Evolutionary conservation across 352 stramenopile species (phyloP).

Genomic region (Peronospora belbahrii): DNA sequence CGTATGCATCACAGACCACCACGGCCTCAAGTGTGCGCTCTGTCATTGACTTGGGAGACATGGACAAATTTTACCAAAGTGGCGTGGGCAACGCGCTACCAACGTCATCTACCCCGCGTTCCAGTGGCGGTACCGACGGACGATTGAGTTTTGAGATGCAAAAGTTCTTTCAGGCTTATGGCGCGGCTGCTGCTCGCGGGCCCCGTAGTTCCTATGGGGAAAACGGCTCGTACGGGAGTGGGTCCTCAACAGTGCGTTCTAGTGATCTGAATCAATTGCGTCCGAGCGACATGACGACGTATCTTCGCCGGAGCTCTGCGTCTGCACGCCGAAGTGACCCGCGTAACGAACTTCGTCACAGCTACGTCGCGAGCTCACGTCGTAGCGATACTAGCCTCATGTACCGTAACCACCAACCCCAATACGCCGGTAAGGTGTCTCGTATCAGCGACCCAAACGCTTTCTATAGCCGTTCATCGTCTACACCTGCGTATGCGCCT

Average conservation of each 20-base stretch:
- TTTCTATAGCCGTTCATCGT: slow-evolving; percentile 37
- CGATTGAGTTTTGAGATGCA: slow-evolving; percentile 58
- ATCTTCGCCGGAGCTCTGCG: slow-evolving; percentile 31
- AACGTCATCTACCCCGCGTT: slow-evolving; percentile 28
- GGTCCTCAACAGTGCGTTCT: slow-evolving; percentile 41
- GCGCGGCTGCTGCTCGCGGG: slow-evolving; percentile 20
- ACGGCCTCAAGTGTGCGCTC: slow-evolving; percentile 55
- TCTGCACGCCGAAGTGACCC: slow-evolving; percentile 19
- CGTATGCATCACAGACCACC: slow-evolving; percentile 62
- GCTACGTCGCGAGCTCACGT: slow-evolving; percentile 25
- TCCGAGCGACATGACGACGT: slow-evolving; percentile 24
- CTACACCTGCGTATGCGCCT: slow-evolving; percentile 24
- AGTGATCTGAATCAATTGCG: slow-evolving; percentile 39
- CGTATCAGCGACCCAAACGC: slow-evolving; percentile 40
- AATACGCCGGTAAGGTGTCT: slow-evolving; percentile 23
- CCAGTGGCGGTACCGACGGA: slow-evolving; percentile 29
- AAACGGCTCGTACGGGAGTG: slow-evolving; percentile 39
- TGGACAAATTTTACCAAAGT: slow-evolving; percentile 73
- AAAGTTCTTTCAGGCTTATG: slow-evolving; percentile 66
- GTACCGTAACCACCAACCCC: slow-evolving; percentile 21
- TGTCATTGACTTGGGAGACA: slow-evolving; percentile 68
- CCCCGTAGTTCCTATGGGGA: slow-evolving; percentile 27
- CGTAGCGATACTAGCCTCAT: slow-evolving; percentile 30
- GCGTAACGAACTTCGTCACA: slow-evolving; percentile 15
- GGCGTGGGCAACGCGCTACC: slow-evolving; percentile 18